Conservation (phyloP, 2,329 filamentous ascomycete genomes). For the Trichoderma sp. region DNA sequence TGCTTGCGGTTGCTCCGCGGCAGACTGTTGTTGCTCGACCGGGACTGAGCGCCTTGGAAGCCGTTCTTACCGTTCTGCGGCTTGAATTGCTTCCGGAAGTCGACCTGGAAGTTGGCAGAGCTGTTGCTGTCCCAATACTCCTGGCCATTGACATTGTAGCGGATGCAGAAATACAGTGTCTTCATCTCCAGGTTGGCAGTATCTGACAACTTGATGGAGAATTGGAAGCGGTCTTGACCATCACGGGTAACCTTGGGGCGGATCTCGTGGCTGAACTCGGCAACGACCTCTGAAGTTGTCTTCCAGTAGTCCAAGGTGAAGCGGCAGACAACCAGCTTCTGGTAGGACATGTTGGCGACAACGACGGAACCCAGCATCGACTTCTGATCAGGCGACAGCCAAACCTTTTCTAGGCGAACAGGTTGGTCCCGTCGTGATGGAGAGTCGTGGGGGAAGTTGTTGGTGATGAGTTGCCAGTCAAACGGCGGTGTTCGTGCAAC, state of each 20-base stretch:
- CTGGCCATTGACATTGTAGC: slow-evolving; percentile 79
- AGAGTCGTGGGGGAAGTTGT: slow-evolving; percentile 71
- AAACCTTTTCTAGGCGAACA: slow-evolving; percentile 82
- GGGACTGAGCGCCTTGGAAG: slow-evolving; percentile 51
- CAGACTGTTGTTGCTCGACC: slow-evolving; percentile 54
- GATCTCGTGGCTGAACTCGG: slow-evolving; percentile 83
- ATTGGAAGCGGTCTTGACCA: slow-evolving; percentile 85
- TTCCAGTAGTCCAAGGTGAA: slow-evolving; percentile 99
- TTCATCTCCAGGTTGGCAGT: slow-evolving; percentile 89
- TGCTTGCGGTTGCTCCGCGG: slow-evolving; percentile 67
- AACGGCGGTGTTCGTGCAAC: slow-evolving; percentile 53
- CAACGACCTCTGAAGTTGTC: slow-evolving; percentile 90
- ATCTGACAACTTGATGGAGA: slow-evolving; percentile 90
- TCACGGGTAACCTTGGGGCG: slow-evolving; percentile 64
- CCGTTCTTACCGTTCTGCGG: slow-evolving; percentile 60
- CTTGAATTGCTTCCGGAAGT: slow-evolving; percentile 80
- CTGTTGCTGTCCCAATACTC: slow-evolving; percentile 97
- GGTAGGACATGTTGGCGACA: slow-evolving; percentile 85
- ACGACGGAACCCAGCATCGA: slow-evolving; percentile 79
- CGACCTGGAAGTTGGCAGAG: slow-evolving; percentile 85
- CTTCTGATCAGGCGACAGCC: slow-evolving; percentile 85
- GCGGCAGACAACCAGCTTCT: slow-evolving; percentile 84
- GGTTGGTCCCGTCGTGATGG: slow-evolving; percentile 61
- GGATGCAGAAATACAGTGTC: slow-evolving; percentile 88
- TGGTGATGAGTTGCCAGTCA: slow-evolving; percentile 84